Percentiles rank a stretch among this genome's conserved stretches.
Evolutionary conservation across 768 basidiomycete genomes (phyloP).

Genomic region (Gymnopilus junonius): DNA sequence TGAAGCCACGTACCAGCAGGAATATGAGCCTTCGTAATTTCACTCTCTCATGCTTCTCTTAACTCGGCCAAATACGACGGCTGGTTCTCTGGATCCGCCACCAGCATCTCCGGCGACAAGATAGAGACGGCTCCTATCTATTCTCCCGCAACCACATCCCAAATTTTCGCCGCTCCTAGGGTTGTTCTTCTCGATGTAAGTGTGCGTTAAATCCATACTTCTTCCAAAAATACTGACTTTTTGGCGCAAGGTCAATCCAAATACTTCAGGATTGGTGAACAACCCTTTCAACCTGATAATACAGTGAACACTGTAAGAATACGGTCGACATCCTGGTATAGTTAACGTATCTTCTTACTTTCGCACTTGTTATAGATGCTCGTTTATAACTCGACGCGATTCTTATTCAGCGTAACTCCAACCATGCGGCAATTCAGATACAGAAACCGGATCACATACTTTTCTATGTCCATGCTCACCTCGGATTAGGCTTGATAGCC

Average conservation of each 20-base stretch:
- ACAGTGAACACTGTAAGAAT: too few species aligned
- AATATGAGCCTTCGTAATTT: conserved; percentile 2
- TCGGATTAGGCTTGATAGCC: too few species aligned
- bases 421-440: too few species aligned
- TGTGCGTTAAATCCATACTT: conserved; percentile 4
- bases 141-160: background rate
- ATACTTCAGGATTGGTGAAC: conserved; percentile 12
- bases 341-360: too few species aligned
- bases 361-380: too few species aligned
- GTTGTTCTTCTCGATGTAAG: conserved; percentile 11
- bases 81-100: background rate
- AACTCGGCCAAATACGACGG: background rate
- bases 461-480: too few species aligned
- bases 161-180: background rate
- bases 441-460: too few species aligned
- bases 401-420: too few species aligned
- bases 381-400: too few species aligned
- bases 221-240: background rate
- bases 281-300: conserved; percentile 7
- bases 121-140: conserved; percentile 15
- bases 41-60: background rate
- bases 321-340: too few species aligned
- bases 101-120: conserved; percentile 8
- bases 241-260: conserved; percentile 11
- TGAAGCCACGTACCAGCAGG: conserved; percentile 21